Percentiles rank a stretch among this genome's conserved stretches.
Evolutionary conservation across 164 flowering plant genomes (phyloP).

Genomic region (Kalanchoe fedtschenkoi): DNA sequence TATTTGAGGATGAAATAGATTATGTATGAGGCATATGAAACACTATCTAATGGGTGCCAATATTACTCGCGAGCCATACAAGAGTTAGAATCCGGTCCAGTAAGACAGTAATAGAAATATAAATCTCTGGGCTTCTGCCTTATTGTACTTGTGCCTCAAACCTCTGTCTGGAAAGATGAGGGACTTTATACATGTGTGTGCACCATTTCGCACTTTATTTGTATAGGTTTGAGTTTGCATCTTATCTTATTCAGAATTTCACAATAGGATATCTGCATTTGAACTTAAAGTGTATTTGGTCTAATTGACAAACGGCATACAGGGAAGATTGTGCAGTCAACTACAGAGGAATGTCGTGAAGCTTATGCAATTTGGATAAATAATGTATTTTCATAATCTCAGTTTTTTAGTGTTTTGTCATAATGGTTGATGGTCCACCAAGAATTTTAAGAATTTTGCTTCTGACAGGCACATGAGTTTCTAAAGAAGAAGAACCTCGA

Average conservation of each 20-base stretch:
- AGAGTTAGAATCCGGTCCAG: no score
- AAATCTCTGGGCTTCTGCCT: no score
- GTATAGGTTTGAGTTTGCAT: not conserved
- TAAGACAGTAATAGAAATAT: no score
- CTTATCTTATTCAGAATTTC: no score
- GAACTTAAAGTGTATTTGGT: not conserved
- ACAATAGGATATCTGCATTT: not conserved
- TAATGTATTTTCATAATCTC: slow-evolving; percentile 31
- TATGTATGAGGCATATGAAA: no score
- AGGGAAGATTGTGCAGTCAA: slow-evolving; percentile 93
- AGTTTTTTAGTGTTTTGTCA: not conserved
- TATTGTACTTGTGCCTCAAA: not conserved
- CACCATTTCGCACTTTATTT: not conserved
- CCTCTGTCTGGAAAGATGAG: not conserved
- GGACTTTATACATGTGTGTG: not conserved
- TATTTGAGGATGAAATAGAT: no score
- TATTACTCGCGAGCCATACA: no score
- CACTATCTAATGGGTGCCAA: no score
- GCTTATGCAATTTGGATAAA: slow-evolving; percentile 64
- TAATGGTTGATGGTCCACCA: not conserved
- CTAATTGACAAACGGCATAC: slow-evolving; percentile 13
- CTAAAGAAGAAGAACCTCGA: slow-evolving; percentile 52
- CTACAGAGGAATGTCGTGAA: slow-evolving; percentile 82
- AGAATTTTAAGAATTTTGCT: not conserved
- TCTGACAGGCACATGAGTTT: slow-evolving; percentile 62